Evolutionary conservation across 139 green algal genomes (phyloP).

Genomic region (Trebouxia sp.): DNA sequence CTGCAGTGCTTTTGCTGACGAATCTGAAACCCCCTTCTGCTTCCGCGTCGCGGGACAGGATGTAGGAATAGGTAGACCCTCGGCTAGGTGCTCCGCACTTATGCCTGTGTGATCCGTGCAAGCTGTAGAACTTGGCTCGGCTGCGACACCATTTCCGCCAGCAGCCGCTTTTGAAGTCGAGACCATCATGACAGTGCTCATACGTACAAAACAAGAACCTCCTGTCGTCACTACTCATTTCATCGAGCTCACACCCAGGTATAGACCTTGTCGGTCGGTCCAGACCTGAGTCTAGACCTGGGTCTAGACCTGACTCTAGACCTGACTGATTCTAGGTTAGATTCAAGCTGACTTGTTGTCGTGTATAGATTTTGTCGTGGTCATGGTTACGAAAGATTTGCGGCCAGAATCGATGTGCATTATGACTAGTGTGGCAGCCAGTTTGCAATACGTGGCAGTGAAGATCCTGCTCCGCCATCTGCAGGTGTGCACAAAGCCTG

Average conservation of each 20-base stretch:
- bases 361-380: conserved; percentile 26
- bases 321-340: conserved; percentile 28
- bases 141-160: conserved; percentile 25
- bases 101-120: conserved; percentile 25
- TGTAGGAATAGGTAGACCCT: conserved; percentile 25
- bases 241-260: conserved; percentile 25
- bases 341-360: conserved; percentile 27
- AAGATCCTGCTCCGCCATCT: conserved; percentile 25
- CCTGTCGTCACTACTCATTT: conserved; percentile 21
- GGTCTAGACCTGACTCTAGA: conserved; percentile 15
- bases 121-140: conserved; percentile 27
- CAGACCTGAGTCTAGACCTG: conserved; percentile 25
- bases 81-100: conserved; percentile 22
- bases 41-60: conserved; percentile 20
- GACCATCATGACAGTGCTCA: conserved; percentile 27
- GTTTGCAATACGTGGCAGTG: conserved; percentile 26
- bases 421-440: conserved; percentile 27
- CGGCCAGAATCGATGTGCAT: conserved; percentile 17
- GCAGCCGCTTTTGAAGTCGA: conserved; percentile 26
- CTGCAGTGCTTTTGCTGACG: conserved; percentile 24
- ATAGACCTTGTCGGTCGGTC: conserved; percentile 20
- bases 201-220: conserved; percentile 27
- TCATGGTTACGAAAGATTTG: conserved; percentile 7
- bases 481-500: conserved; percentile 26
- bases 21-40: conserved; percentile 25